These are phyloP conservation scores for Komagataella kurtzmanii DNA, from an alignment of 805 yeast genomes.

Conservation along the genomic window DNA sequence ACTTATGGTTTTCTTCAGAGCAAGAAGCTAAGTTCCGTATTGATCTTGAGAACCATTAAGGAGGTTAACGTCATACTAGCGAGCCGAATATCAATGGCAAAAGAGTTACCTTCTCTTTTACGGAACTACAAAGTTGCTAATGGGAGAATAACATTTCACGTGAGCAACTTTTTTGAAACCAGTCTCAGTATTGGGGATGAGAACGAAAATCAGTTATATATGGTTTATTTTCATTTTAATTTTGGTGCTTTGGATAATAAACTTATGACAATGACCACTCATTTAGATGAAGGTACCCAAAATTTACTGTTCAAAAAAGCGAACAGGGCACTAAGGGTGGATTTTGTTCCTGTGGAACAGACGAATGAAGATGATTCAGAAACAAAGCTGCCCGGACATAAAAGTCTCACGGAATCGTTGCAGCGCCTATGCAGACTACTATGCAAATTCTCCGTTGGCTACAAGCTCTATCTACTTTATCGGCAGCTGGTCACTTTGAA, in stretches of 20 bases:
- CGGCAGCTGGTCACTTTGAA: conserved; percentile 40
- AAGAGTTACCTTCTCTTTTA: conserved; percentile 52
- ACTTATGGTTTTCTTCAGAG: conserved; percentile 43
- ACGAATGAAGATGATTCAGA: not conserved
- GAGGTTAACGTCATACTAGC: conserved; percentile 65
- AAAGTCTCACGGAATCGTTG: conserved; percentile 23
- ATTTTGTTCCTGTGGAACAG: conserved; percentile 3
- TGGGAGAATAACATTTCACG: conserved; percentile 61
- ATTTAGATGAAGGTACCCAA: conserved; percentile 18
- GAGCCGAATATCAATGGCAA: conserved; percentile 57
- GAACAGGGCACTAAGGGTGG: conserved; percentile 29
- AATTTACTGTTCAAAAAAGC: conserved; percentile 38
- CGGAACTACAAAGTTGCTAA: conserved; percentile 51
- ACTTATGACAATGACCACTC: conserved; percentile 13
- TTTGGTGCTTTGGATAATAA: conserved; percentile 30
- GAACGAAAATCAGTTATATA: conserved; percentile 53
- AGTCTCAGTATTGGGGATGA: conserved; percentile 69
- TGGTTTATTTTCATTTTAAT: conserved; percentile 62
- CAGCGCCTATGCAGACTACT: conserved; percentile 41
- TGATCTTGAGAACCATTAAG: conserved; percentile 45
- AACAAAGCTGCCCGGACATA: not conserved
- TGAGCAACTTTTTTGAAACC: conserved; percentile 54
- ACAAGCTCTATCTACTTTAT: conserved; percentile 48
- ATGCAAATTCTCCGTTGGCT: conserved; percentile 46
- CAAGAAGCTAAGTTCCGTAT: conserved; percentile 34